Evolutionary conservation across 2,329 filamentous ascomycete genomes (phyloP), one percentile per base, ranked within the genome.

Genomic region (Colletotrichum sp.): DNA sequence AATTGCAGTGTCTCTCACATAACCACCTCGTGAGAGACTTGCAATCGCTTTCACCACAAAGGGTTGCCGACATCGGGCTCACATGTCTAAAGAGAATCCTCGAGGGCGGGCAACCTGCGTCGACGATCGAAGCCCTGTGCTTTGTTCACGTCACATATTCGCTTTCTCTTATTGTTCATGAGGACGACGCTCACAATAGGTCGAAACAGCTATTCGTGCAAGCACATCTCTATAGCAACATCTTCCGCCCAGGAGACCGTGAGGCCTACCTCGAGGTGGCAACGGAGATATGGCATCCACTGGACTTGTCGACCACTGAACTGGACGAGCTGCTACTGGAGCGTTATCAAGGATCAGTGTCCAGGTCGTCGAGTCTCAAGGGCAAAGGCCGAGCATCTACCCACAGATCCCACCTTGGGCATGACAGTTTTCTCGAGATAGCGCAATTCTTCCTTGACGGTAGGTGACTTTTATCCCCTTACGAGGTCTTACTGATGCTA

Each of bases 121-220:
- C 86, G 2, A 83, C 89, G 6, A 78, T 88, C 32, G 84, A 88
- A 32, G 84, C 86, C 4, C 78, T 91, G 3, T 91, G 88, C 79
- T 88, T 91, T 75, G 79, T 90, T 36, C 89, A 91, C 71, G 77
- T 91, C 25, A 82, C 88, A 28, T 90, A 90, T 77, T 87, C 88
- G 15, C 84, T 91, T 48, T 89, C 87, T 6, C 77, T 89, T 12
- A 83, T 88, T 16, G 79, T 89, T 7, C 84, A 89, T 70, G 86
- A 86, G 78, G 83, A 86, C 66, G 84, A 86, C 34, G 81, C 86
- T 7, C 65, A 79, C 13, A 74, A 73, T 9, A 84, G 83, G 65
- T 85, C 83, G 28, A 82, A 80, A 18, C 80, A 84, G 18, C 81
- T 91, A 9, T 91, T 89, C 77, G 78, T 80, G 2, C 89, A 90